Base-by-base conservation (phyloP, 768 basidiomycete genomes). In the Leucogyrophana mollusca region DNA sequence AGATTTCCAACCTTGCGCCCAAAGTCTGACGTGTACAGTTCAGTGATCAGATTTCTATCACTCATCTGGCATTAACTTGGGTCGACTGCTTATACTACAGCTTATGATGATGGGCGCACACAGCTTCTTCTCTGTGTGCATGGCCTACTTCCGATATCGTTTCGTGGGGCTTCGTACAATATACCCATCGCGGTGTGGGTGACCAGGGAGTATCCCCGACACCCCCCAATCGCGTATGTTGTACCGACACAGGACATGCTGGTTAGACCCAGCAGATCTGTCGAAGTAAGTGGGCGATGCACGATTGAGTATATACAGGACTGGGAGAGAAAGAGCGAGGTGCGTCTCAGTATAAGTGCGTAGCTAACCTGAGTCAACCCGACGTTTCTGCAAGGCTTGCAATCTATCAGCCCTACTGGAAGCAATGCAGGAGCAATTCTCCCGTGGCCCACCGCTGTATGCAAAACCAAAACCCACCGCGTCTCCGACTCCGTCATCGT, bases 181-280 rank as follows among this genome's bases (percentile, higher is more conserved):
- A 97, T 98, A 56, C 96, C 96, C 3, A 67, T 99, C 56, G 82
- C 88, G 10, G 55, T 95, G 50, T 98, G 94, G 94, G 55, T 98
- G 34, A 77, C 92, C 3, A 76, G 77, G 42, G 89, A 90, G 34
- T 97, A 93, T 59, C 95, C 95, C 3, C 73, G 77, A 34, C 72
- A 73, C 10, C 84, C 94, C 0, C 96, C 96, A 17, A 78, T 98
- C 57, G 76, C 76, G 17, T 97, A 92, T 70, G 94, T 99, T 54
- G 87, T 92, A 10, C 95, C 96, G 25, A 96, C 92, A 2, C 78
- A 73, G 43, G 85, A 90, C 58, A 92, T 99, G 85, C 83, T 94
- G 49, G 82, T 99, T 56, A 83, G 84, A 54, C 76, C 90, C 9
- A 80, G 85, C 17, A 78, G 73, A 36, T 73, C 78, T 59, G 76